A percentile compares a stretch with the other conserved stretches of the same genome.
phyloP scores from a whole-genome alignment of 768 basidiomycete species.

The Suillus variegatus region DNA sequence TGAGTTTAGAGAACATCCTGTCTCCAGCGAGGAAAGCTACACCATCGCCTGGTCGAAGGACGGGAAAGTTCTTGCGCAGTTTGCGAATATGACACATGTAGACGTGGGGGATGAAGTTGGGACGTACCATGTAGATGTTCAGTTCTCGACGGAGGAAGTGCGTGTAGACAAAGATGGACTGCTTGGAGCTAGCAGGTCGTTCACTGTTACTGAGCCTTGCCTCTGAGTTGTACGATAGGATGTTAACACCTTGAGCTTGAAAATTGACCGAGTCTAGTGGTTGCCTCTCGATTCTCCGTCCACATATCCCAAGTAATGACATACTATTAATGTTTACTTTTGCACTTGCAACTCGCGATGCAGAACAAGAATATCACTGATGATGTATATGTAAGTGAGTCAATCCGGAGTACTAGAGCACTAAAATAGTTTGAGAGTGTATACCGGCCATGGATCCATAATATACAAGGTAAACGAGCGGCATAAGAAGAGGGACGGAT shows the following conservation, averaged over 20 bases:
- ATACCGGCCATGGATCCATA: conserved; percentile 11
- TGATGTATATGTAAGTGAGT: conserved; percentile 10
- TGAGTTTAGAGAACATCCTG: conserved; percentile 43
- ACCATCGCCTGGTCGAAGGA: conserved; percentile 58
- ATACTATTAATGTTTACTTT: background rate
- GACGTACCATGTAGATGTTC: conserved; percentile 47
- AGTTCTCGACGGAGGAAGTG: conserved; percentile 59
- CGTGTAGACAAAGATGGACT: conserved; percentile 44
- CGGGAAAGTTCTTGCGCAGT: conserved; percentile 41
- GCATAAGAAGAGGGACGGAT: conserved; percentile 7
- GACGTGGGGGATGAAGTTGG: conserved; percentile 40
- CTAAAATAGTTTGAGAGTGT: conserved; percentile 10
- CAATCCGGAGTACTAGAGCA: background rate
- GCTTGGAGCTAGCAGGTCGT: conserved; percentile 25
- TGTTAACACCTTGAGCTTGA: background rate
- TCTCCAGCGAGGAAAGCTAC: conserved; percentile 47
- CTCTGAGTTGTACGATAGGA: background rate
- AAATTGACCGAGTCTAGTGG: background rate
- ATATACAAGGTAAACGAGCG: conserved; percentile 11
- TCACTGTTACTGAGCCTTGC: conserved; percentile 9
- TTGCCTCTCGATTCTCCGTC: background rate
- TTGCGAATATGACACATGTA: conserved; percentile 54
- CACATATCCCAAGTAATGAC: background rate
- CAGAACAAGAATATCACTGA: conserved; percentile 13
- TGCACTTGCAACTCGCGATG: background rate